Evolutionary conservation across 2,329 filamentous ascomycete genomes (phyloP), one percentile per base, ranked within the genome.

Genomic region (Scedosporium minutisporum): DNA sequence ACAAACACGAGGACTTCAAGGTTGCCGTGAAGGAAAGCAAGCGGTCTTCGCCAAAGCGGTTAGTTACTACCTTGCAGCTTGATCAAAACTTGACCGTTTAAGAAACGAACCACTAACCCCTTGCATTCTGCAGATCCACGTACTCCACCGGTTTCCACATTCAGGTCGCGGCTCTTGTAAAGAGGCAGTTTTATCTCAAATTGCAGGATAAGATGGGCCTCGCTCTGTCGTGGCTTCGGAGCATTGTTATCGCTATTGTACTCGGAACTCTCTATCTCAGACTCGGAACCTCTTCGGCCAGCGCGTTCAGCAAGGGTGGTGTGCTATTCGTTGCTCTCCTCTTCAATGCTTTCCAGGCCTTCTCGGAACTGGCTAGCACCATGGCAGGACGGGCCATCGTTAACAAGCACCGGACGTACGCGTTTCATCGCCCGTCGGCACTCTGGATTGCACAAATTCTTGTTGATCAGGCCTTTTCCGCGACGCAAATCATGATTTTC

Each of bases 291-390:
- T 86, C 80, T 0, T 86, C 84, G 1, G 84, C 84, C 38, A 90
- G 87, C 46, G 89, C 90, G 3, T 96, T 95, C 74, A 89, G 87
- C 67, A 86, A 91, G 71, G 90, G 90, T 65, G 91, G 90, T 77
- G 82, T 93, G 1, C 78, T 96, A 60, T 96, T 96, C 75, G 85
- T 92, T 62, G 79, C 88, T 23, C 82, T 96, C 1, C 76, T 96
- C 4, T 93, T 93, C 80, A 93, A 93, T 72, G 88, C 89, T n/a
- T 93, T 96, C 74, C 87, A 91, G 70, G 89, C 91, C 25, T 93
- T 95, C 70, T 84, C 87, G 0, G 91, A 96, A 72, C 75, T 96
- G 0, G 88, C 82, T 0, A 81, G 82, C 10, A 89, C 88, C 1
- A 93, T 95, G 89, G 76, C 87, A 16, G 90, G 88, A 1, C 82